A percentile compares a stretch with the other conserved stretches of the same genome.
These are phyloP conservation scores for Cubamyces lactineus DNA, from an alignment of 768 basidiomycete genomes.

Conservation along the genomic window DNA sequence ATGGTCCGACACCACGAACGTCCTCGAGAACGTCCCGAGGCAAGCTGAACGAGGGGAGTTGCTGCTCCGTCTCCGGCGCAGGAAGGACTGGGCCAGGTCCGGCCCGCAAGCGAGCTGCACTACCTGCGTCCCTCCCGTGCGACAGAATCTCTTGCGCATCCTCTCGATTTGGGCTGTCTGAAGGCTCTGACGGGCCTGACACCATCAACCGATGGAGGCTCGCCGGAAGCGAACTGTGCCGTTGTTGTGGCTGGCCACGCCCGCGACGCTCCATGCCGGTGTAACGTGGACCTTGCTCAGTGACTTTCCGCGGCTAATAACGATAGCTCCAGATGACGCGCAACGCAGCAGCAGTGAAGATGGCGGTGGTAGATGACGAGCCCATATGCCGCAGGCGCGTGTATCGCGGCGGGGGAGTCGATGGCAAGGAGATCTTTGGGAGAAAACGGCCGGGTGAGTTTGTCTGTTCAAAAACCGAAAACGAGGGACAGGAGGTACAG, in stretches of 20 bases:
- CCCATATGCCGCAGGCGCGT: slow-evolving; percentile 20
- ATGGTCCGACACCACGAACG: background rate
- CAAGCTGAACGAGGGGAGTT: slow-evolving; percentile 13
- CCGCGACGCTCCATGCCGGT: slow-evolving; percentile 22
- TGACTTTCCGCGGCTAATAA: slow-evolving; percentile 9
- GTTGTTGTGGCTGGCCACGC: slow-evolving; percentile 20
- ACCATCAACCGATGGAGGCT: slow-evolving; percentile 23
- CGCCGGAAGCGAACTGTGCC: slow-evolving; percentile 23
- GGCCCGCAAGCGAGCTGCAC: background rate
- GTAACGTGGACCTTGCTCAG: slow-evolving; percentile 4
- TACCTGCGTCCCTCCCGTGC: background rate
- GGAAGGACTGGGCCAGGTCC: slow-evolving; percentile 3
- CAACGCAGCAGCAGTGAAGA: slow-evolving; percentile 16
- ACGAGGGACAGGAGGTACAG: slow-evolving; percentile 9
- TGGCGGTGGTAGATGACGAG: slow-evolving; percentile 18
- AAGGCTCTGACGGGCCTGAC: slow-evolving; percentile 12
- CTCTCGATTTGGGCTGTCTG: slow-evolving; percentile 4
- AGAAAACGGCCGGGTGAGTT: background rate
- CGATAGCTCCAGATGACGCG: slow-evolving; percentile 13
- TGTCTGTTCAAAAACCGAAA: slow-evolving; percentile 2
- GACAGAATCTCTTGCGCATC: background rate
- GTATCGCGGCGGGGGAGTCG: slow-evolving; percentile 3
- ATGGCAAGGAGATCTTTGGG: slow-evolving; percentile 11
- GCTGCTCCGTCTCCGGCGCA: slow-evolving; percentile 1
- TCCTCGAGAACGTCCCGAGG: slow-evolving; percentile 3